Evolutionary conservation across 495 filamentous ascomycete genomes (phyloP), one percentile per base, ranked within the genome.

Genomic region (Chaetomium cochliodes): DNA sequence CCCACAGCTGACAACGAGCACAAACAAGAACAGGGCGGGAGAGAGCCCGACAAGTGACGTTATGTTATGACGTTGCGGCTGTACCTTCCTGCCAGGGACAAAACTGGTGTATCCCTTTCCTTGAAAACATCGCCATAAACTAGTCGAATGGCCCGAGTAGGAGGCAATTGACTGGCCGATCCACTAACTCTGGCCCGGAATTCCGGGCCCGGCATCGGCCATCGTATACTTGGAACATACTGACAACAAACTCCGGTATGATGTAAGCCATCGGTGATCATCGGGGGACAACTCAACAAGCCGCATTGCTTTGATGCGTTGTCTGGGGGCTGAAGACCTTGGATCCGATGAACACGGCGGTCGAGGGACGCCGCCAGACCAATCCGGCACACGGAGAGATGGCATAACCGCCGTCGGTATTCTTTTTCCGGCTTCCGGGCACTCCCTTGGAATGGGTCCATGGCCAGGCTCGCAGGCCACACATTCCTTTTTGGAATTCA

Each of bases 351-450:
- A 46, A 13, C 57, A 60, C 41, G 39, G 8, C 8, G 57, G 25
- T n/a, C 26, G 23, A 16, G 18, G 26, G 30, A 25, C 8, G 47
- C 47, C 47, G 18, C 22, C 47, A 28, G 37, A 52, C 33, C 15
- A 62, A 62, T 62, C 28, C 30, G 58, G 58, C 28, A 23, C 46
- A n/a, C 44, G 58, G 58, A 51, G 58, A 41, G 58, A 25, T 6
- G 22, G 59, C 59, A 53, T 28, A 53, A 42, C 20, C 33, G 59
- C 59, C 59, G 59, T 52, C 59, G 59, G 59, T 51, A 42, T 22
- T 42, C 7, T n/a, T 41, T 33, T 25, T 62, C 49, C 59, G 58
- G 30, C 7, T 41, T 39, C 58, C 58, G 46, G 41, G 26, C 4
- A 37, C 6, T 11, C 41, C 16, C 41, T 9, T 30, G n/a, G n/a